phyloP scores from a whole-genome alignment of 2,329 filamentous ascomycete species.

The Nectriaceae sp. region DNA sequence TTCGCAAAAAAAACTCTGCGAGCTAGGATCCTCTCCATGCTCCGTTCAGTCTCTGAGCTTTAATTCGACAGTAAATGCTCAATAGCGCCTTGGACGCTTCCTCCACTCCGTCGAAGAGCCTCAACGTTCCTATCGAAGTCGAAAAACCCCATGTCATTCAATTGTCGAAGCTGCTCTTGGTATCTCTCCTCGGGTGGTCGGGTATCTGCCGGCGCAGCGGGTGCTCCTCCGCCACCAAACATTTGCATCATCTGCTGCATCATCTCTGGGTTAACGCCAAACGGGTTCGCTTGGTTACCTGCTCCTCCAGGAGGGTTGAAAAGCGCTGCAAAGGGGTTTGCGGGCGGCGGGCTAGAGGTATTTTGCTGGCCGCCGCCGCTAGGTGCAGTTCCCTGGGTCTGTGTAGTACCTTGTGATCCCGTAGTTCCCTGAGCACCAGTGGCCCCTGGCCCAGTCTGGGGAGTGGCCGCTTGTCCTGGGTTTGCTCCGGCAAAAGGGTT shows the following conservation, averaged over 20 bases:
- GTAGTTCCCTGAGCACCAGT: constrained; percentile 28
- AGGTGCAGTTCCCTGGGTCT: constrained; percentile 21
- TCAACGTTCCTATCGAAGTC: constrained; percentile 94
- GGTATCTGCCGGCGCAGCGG: constrained; percentile 70
- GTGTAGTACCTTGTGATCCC: constrained; percentile 25
- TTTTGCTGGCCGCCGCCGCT: constrained; percentile 20
- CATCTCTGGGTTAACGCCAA: constrained; percentile 55
- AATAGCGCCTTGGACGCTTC: constrained; percentile 90
- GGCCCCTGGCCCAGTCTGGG: constrained; percentile 29
- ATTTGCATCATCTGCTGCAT: constrained; percentile 57
- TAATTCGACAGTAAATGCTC: constrained; percentile 64
- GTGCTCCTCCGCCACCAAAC: constrained; percentile 38
- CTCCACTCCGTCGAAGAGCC: constrained; percentile 83
- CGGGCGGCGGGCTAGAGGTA: constrained; percentile 40
- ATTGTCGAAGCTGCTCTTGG: constrained; percentile 82
- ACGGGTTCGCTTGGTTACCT: constrained; percentile 38
- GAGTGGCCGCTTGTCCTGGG: constrained; percentile 29
- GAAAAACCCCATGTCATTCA: constrained; percentile 99
- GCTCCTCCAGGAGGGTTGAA: constrained; percentile 45
- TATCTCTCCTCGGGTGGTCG: constrained; percentile 93
- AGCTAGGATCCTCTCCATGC: neutral
- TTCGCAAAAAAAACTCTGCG: neutral
- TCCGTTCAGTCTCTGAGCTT: neutral
- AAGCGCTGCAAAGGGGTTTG: constrained; percentile 70
- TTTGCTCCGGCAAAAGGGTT: constrained; percentile 36